A percentile compares a stretch with the other conserved stretches of the same genome.
Evolutionary conservation across 1,284 basidiomycete species (phyloP).

Genomic region (Melanopsichium pennsylvanicum): DNA sequence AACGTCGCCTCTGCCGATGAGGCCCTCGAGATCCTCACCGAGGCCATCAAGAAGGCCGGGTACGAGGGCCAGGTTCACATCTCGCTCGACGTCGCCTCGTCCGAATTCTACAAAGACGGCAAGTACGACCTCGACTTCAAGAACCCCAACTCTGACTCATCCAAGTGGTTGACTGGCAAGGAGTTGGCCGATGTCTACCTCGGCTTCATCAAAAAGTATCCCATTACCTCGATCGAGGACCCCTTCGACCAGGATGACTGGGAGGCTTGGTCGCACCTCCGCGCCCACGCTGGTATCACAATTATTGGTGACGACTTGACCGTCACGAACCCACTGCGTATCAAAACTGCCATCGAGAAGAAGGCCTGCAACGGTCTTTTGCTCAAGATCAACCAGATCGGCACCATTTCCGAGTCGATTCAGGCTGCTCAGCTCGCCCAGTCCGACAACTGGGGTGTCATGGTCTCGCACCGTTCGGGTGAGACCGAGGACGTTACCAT

Average conservation of each 20-base stretch:
- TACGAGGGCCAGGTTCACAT: slow-evolving; percentile 99
- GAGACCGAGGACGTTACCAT: slow-evolving; percentile 78
- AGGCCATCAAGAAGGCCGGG: slow-evolving; percentile 96
- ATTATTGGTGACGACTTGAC: slow-evolving; percentile 98
- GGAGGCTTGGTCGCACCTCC: slow-evolving; percentile 96
- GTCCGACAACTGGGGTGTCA: slow-evolving; percentile 97
- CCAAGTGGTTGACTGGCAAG: slow-evolving; percentile 88
- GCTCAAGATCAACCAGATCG: slow-evolving; percentile 94
- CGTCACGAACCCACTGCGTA: slow-evolving; percentile 96
- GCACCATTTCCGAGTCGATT: slow-evolving; percentile 98
- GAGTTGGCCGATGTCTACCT: slow-evolving; percentile 95
- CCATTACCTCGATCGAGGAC: slow-evolving; percentile 85
- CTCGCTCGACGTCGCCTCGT: slow-evolving; percentile 97
- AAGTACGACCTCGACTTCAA: slow-evolving; percentile 99
- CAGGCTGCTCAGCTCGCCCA: slow-evolving; percentile 95
- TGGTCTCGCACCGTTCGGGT: slow-evolving; percentile 98
- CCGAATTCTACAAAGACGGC: slow-evolving; percentile 99
- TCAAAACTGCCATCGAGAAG: slow-evolving; percentile 99
- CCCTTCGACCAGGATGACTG: slow-evolving; percentile 99
- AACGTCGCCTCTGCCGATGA: slow-evolving; percentile 97
- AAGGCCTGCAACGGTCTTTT: slow-evolving; percentile 99
- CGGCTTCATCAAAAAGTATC: slow-evolving; percentile 67
- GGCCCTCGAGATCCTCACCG: slow-evolving; percentile 91
- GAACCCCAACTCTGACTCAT: slow-evolving; percentile 98
- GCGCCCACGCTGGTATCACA: slow-evolving; percentile 69